A percentile compares a stretch with the other conserved stretches of the same genome.
phyloP scores from a whole-genome alignment of 345 rosid species.

The Syzygium jambos region DNA sequence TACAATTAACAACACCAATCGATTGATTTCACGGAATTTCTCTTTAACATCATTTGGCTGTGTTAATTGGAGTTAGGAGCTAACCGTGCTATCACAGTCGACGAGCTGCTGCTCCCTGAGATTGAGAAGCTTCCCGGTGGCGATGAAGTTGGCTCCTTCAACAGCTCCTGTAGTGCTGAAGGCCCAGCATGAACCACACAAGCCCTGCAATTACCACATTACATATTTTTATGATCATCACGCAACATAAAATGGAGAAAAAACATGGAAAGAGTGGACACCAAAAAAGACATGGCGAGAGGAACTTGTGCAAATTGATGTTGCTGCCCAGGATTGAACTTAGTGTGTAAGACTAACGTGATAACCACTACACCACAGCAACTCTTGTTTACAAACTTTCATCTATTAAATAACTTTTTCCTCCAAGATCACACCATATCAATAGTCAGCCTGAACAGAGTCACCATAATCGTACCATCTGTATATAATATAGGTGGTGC shows the following conservation, averaged over 20 bases:
- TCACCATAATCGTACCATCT: too few species aligned
- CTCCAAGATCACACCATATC: neutral
- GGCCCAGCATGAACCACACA: slow-evolving; percentile 95
- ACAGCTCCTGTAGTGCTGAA: slow-evolving; percentile 84
- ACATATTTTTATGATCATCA: neutral
- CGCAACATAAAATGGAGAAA: neutral
- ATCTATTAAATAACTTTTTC: fast-evolving
- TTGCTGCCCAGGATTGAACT: slow-evolving; percentile 47
- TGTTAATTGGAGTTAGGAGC: neutral
- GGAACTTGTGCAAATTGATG: neutral
- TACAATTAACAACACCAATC: neutral
- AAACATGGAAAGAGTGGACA: neutral
- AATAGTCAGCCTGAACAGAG: too few species aligned
- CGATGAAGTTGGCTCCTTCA: slow-evolving; percentile 75
- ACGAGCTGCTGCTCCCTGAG: slow-evolving; percentile 96
- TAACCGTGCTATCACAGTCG: slow-evolving; percentile 66
- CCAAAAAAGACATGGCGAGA: neutral
- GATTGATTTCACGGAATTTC: neutral
- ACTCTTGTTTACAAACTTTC: fast-evolving
- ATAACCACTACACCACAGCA: slow-evolving; percentile 1
- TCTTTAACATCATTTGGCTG: neutral
- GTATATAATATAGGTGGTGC: too few species aligned
- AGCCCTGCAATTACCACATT: slow-evolving; percentile 30
- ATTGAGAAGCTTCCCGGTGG: slow-evolving; percentile 71
- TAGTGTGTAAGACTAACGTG: slow-evolving; percentile 21